Conservation (phyloP, 2,329 filamentous ascomycete genomes). For the Neonectria hederae region DNA sequence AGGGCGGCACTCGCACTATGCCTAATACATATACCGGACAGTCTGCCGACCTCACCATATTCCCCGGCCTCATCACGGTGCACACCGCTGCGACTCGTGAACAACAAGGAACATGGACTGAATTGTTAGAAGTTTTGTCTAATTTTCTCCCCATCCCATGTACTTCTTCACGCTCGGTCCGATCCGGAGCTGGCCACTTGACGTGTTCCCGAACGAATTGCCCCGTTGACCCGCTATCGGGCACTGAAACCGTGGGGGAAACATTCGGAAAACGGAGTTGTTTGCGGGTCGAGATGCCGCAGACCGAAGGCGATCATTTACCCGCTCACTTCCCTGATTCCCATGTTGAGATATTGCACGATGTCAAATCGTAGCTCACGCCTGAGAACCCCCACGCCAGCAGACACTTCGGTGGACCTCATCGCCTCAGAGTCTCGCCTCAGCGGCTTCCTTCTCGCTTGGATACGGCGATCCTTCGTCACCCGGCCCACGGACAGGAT, state of each 20-base stretch:
- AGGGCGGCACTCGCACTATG: conserved; percentile 15
- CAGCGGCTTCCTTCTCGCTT: conserved; percentile 37
- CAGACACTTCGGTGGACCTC: neutral
- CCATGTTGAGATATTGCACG: neutral
- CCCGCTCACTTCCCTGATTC: conserved; percentile 3
- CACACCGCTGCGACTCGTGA: conserved; percentile 16
- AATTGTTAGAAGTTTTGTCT: neutral
- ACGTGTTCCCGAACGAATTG: conserved; percentile 7
- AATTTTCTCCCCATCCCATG: neutral
- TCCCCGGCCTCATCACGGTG: conserved; percentile 9
- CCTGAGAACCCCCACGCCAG: conserved; percentile 16
- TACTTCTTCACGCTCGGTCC: conserved; percentile 17
- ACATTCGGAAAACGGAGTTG: conserved; percentile 23
- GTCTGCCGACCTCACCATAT: conserved; percentile 2
- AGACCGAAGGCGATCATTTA: conserved; percentile 1
- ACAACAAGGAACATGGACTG: conserved; percentile 10
- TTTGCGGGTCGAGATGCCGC: neutral
- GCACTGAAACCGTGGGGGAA: conserved; percentile 23
- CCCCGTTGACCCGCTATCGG: conserved; percentile 31
- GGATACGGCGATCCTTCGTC: conserved; percentile 28
- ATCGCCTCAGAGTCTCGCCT: conserved; percentile 28
- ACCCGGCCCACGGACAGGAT: neutral
- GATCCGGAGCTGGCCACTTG: conserved; percentile 16
- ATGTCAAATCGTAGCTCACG: conserved; percentile 7
- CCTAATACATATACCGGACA: conserved; percentile 14